Evolutionary conservation across 306 rosid genomes (phyloP), one percentile per base, ranked within the genome.

Genomic region (cucumber (Cucumis sativus)): DNA sequence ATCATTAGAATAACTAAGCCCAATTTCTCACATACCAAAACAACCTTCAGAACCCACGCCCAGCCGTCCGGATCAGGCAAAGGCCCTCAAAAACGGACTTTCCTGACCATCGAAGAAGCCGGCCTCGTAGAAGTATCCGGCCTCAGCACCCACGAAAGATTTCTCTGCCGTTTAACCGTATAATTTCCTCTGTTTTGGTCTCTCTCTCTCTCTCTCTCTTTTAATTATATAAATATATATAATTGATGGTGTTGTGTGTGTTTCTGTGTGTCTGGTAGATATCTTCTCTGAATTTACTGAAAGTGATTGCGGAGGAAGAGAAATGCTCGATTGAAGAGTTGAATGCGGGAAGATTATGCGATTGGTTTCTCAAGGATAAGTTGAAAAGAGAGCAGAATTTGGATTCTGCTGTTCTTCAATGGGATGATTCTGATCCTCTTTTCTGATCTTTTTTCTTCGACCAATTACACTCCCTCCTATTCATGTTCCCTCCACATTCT

Each of bases 91-190:
- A 86, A 70, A 52, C 58, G 84, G 70, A 85, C 88, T 6, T 95
- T 95, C 86, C 68, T 95, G 84, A 84, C 92, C 7, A 40, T 87
- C 0, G 98, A 95, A 60, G 97, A 90, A 81, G 98, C 97, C 58
- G 93, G 98, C 66, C 87, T 92, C n/a, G 96, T 95, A 2, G 96
- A 95, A 83, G 83, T 92, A 0, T 95, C 98, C 14, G 98, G 93
- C 10, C 86, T 95, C 79, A 77, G 86, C 84, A 74, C 96, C 23
- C 97, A 90, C 74, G 97, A 92, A 74, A 90, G 96, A 37, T 95
- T 92, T 78, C 95, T 92, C 2, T 91, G 97, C 84, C 98, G 97
- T 60, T 80, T 94, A 82, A 91, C 98, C 63, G 98, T 94, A 85
- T n/a, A 52, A 15, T 16, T 8, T 52, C 57, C 55, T 58, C 67